Conservation (phyloP, 495 filamentous ascomycete genomes). For the Annulohypoxylon moriforme region DNA sequence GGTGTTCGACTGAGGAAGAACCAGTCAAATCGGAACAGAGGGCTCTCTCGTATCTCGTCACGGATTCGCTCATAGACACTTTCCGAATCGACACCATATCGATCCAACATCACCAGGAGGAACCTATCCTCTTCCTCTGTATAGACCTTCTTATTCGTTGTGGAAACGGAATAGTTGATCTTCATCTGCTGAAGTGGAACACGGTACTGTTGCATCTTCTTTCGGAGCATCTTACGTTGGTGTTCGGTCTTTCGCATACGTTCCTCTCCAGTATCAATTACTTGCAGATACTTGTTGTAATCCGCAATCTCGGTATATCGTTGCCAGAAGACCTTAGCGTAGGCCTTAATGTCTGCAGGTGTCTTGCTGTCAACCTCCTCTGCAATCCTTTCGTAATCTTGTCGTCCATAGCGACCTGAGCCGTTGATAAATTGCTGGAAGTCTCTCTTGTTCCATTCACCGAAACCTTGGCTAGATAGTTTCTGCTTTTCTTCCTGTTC, state of each 20-base stretch:
- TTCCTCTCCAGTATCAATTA: slow-evolving; percentile 93
- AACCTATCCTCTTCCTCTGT: slow-evolving; percentile 99
- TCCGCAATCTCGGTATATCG: slow-evolving; percentile 88
- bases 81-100: slow-evolving; percentile 87
- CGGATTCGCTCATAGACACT: slow-evolving; percentile 86
- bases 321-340: slow-evolving; percentile 95
- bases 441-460: slow-evolving; percentile 93
- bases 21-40: slow-evolving; percentile 98
- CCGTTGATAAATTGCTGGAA: slow-evolving; percentile 98
- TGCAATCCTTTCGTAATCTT: slow-evolving; percentile 83
- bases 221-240: slow-evolving; percentile 91
- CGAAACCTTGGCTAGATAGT: slow-evolving; percentile 87
- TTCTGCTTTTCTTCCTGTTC: slow-evolving; percentile 85
- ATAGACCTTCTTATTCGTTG: slow-evolving; percentile 99
- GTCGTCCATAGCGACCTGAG: slow-evolving; percentile 89
- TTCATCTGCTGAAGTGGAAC: slow-evolving; percentile 97
- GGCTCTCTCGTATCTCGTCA: slow-evolving; percentile 92
- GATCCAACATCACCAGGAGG: slow-evolving; percentile 90
- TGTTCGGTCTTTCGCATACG: slow-evolving; percentile 87
- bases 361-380: slow-evolving; percentile 93
- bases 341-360: slow-evolving; percentile 83
- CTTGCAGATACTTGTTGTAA: slow-evolving; percentile 84
- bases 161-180: slow-evolving; percentile 98
- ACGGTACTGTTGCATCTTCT: slow-evolving; percentile 95
- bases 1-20: slow-evolving; percentile 97